Conservation (phyloP, 2,329 filamentous ascomycete species). For the Colletotrichum chlorophyti region DNA sequence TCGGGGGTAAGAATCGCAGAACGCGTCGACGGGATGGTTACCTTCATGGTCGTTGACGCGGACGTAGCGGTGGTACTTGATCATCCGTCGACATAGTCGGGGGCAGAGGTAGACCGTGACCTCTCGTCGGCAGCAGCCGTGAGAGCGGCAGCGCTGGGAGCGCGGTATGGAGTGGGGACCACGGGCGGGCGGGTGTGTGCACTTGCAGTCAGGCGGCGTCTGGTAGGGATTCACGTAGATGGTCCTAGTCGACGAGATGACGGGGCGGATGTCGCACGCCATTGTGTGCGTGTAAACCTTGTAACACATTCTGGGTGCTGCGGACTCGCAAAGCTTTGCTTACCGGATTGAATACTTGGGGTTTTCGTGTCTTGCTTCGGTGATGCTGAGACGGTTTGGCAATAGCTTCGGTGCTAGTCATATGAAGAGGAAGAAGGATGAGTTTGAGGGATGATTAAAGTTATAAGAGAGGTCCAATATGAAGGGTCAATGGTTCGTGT, state of each 20-base stretch:
- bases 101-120: constrained; percentile 30
- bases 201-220: constrained; percentile 30
- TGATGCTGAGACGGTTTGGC: too few species aligned
- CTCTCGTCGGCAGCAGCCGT: constrained; percentile 36
- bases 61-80: constrained; percentile 18
- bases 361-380: too few species aligned
- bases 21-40: too few species aligned
- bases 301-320: constrained; percentile 28
- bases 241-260: constrained; percentile 33
- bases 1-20: constrained; percentile 17
- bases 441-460: too few species aligned
- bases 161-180: not conserved
- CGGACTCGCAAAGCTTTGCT: not conserved
- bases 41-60: too few species aligned
- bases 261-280: constrained; percentile 37
- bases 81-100: not conserved
- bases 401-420: too few species aligned
- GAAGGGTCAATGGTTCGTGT: too few species aligned
- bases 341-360: not conserved
- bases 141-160: constrained; percentile 32
- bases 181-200: constrained; percentile 13
- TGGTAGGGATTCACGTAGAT: constrained; percentile 35
- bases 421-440: too few species aligned
- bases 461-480: too few species aligned
- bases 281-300: constrained; percentile 35